phyloP scores from a whole-genome alignment of 768 basidiomycete genomes.

The Asterophora lycoperdoides region DNA sequence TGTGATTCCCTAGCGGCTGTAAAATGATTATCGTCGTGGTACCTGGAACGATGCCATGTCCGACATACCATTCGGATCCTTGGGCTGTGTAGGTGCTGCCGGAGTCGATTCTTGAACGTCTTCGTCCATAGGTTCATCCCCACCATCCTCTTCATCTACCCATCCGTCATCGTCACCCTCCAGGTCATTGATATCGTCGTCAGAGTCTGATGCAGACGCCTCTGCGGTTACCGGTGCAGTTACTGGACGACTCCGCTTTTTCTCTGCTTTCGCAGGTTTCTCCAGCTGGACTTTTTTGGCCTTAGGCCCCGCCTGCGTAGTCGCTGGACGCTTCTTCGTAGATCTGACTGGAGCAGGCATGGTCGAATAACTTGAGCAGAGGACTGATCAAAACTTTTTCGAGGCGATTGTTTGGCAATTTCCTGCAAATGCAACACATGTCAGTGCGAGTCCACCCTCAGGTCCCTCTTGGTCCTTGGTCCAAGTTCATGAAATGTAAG shows the following conservation, averaged over 20 bases:
- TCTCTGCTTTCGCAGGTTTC: conserved; percentile 20
- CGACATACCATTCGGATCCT: conserved; percentile 58
- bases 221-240: conserved; percentile 36
- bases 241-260: conserved; percentile 52
- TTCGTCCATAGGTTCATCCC: conserved; percentile 29
- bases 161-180: conserved; percentile 31
- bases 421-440: conserved; percentile 5
- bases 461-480: neutral
- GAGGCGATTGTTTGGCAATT: conserved; percentile 14
- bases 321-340: conserved; percentile 48
- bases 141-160: conserved; percentile 31
- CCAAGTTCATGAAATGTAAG: neutral
- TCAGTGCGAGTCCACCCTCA: too few relatives aligned
- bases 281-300: conserved; percentile 51
- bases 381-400: conserved; percentile 14
- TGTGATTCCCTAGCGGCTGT: conserved; percentile 66
- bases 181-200: conserved; percentile 34
- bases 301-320: conserved; percentile 43
- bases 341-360: conserved; percentile 39
- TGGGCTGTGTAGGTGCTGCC: conserved; percentile 25
- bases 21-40: conserved; percentile 1
- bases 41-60: conserved; percentile 6
- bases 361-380: neutral
- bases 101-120: conserved; percentile 22
- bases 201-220: conserved; percentile 35